A percentile compares a stretch with the other conserved stretches of the same genome.
phyloP scores from a whole-genome alignment of 2,329 filamentous ascomycete species.

The Zymoseptoria brevis region DNA sequence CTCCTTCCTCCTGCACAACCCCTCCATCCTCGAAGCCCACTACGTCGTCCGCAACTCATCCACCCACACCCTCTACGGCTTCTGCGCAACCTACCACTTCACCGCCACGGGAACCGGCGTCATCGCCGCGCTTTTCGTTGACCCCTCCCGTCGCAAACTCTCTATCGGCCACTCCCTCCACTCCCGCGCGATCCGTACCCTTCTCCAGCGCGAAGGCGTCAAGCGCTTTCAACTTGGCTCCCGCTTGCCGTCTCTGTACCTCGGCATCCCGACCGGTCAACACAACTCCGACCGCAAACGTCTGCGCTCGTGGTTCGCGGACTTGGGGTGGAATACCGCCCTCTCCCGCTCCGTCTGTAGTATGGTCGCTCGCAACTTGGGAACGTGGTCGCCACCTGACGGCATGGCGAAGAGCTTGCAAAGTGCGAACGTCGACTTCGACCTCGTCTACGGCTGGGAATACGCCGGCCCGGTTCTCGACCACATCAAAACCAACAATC shows the following conservation, averaged over 20 bases:
- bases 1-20: constrained; percentile 66
- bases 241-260: constrained; percentile 74
- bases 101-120: constrained; percentile 62
- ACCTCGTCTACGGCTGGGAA: constrained; percentile 72
- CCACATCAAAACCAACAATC: constrained; percentile 65
- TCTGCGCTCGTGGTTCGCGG: constrained; percentile 75
- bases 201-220: constrained; percentile 63
- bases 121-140: constrained; percentile 81
- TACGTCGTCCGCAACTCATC: constrained; percentile 92
- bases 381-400: constrained; percentile 66
- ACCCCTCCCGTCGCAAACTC: constrained; percentile 74
- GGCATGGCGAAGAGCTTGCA: constrained; percentile 67
- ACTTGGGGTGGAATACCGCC: constrained; percentile 75
- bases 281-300: constrained; percentile 54
- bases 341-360: constrained; percentile 58
- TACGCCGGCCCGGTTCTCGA: constrained; percentile 65
- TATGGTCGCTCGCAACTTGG: constrained; percentile 65
- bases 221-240: constrained; percentile 76
- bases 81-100: constrained; percentile 80
- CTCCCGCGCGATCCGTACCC: constrained; percentile 68
- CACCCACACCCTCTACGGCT: constrained; percentile 83
- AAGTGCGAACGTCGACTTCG: constrained; percentile 67
- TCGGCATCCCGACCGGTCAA: constrained; percentile 64
- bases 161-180: constrained; percentile 88
- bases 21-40: constrained; percentile 69